Conservation (phyloP, 2,329 filamentous ascomycete species). For the Chalaropsis thielavioides region DNA sequence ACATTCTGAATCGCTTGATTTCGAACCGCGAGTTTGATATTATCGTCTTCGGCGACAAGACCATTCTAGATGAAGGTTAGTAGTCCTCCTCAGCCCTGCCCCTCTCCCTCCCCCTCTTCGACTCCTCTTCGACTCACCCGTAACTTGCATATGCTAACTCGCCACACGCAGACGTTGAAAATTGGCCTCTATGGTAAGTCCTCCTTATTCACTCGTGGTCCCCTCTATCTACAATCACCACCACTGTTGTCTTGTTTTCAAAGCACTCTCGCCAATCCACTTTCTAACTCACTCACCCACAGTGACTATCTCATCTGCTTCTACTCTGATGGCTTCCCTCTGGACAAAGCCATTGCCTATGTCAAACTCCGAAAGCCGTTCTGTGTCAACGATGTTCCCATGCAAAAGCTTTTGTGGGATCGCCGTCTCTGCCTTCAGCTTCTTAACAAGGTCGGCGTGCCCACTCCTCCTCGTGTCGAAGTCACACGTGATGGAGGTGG, state of each 20-base stretch:
- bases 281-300: background rate
- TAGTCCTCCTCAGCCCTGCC: slow-evolving; percentile 4
- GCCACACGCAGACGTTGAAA: slow-evolving; percentile 54
- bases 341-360: slow-evolving; percentile 95
- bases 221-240: too few relatives aligned
- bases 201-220: background rate
- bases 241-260: background rate
- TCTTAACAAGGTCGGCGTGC: slow-evolving; percentile 76
- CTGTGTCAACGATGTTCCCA: slow-evolving; percentile 91
- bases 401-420: slow-evolving; percentile 97
- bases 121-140: background rate
- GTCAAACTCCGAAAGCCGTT: slow-evolving; percentile 86
- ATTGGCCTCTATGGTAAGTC: slow-evolving; percentile 75
- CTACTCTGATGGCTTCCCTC: slow-evolving; percentile 91
- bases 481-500: slow-evolving; percentile 90
- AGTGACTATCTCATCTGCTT: slow-evolving; percentile 93
- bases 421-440: slow-evolving; percentile 77
- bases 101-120: too few relatives aligned
- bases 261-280: background rate
- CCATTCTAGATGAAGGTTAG: slow-evolving; percentile 80
- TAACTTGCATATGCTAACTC: background rate
- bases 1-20: slow-evolving; percentile 85
- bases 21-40: slow-evolving; percentile 89
- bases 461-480: slow-evolving; percentile 76
- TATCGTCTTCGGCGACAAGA: slow-evolving; percentile 95